Percentiles rank a stretch among this genome's conserved stretches.
These are phyloP conservation scores for Verbena officinalis DNA, from an alignment of 257 asterid genomes.

Conservation along the genomic window DNA sequence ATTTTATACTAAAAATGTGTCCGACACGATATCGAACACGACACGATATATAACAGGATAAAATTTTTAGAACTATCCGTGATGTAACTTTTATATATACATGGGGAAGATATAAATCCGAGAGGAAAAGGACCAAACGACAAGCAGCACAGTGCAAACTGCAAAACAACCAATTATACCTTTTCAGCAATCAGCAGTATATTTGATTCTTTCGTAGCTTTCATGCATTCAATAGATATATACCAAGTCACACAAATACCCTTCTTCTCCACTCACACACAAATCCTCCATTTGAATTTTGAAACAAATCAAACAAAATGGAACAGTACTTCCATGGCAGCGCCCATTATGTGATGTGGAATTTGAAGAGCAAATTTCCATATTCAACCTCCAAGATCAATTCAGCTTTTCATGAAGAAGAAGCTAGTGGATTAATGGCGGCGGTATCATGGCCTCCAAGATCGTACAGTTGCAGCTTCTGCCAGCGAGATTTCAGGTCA, in stretches of 20 bases:
- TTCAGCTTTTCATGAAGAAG: slow-evolving; percentile 19
- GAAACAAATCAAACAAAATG: slow-evolving; percentile 16
- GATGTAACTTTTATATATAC: too few species aligned
- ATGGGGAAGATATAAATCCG: too few species aligned
- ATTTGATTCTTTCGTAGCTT: slow-evolving; percentile 34
- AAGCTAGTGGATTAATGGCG: slow-evolving; percentile 41
- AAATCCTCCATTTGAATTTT: neutral
- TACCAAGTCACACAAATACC: slow-evolving; percentile 19
- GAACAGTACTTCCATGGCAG: slow-evolving; percentile 12
- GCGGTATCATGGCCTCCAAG: slow-evolving; percentile 67
- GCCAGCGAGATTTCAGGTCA: slow-evolving; percentile 58
- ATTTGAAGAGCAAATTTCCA: slow-evolving; percentile 29
- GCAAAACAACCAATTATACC: slow-evolving; percentile 43
- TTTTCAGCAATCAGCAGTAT: slow-evolving; percentile 32
- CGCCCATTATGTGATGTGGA: slow-evolving; percentile 32
- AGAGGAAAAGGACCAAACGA: slow-evolving; percentile 38
- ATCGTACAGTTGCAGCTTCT: slow-evolving; percentile 61
- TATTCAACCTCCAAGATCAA: slow-evolving; percentile 25
- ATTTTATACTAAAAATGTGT: too few species aligned
- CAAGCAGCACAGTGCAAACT: slow-evolving; percentile 40
- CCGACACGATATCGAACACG: too few species aligned
- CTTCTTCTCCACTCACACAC: neutral
- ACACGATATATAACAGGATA: too few species aligned
- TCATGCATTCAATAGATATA: slow-evolving; percentile 31
- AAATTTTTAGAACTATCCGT: too few species aligned